Evolutionary conservation across 2,329 filamentous ascomycete genomes (phyloP), one percentile per base, ranked within the genome.

Genomic region (Coniochaeta ligniaria): DNA sequence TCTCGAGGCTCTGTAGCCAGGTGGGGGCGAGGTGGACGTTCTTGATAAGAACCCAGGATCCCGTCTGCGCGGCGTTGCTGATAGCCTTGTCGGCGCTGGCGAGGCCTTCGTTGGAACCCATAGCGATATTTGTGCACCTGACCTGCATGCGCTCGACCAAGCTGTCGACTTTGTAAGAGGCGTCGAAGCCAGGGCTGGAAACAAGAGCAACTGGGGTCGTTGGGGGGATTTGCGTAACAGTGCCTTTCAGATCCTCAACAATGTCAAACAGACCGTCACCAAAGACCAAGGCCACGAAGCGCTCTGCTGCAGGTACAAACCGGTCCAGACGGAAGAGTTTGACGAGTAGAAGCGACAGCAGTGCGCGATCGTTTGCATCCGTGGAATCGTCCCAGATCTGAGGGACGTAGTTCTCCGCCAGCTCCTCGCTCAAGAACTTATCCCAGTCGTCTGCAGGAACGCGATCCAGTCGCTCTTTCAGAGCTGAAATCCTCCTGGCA

Each of bases 91-190:
- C 95, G 20, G 95, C 95, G 63, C 88, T 95, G 61, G 93, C 87
- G 20, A 96, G 81, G 72, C 92, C 91, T 80, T 99, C 95, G 70
- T 96, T 96, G 54, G 95, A 98, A 70, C 95, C 95, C 95, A 99
- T 99, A 68, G 96, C 96, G 71, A 99, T 97, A 74, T 97, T 97
- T 62, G 92, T 93, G 77, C 95, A 99, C 60, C 85, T 87, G 58
- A 91, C 88, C 62, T 86, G 85, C 73, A 86, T 88, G 66, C 91
- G 85, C 74, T 96, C 91, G 33, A 98, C 96, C 59, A 99, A 82
- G 63, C 88, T 92, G 74, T 99, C 95, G 62, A 99, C 95, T 80
- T 99, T 99, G 86, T 98, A 99, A 72, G 92, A 96, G 59, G 96
- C 96, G 75, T 99, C 95, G 73, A 99, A 99, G 41, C 95, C 95